Conservation (phyloP, 306 rosid species). For the Rosa lucieae region DNA sequence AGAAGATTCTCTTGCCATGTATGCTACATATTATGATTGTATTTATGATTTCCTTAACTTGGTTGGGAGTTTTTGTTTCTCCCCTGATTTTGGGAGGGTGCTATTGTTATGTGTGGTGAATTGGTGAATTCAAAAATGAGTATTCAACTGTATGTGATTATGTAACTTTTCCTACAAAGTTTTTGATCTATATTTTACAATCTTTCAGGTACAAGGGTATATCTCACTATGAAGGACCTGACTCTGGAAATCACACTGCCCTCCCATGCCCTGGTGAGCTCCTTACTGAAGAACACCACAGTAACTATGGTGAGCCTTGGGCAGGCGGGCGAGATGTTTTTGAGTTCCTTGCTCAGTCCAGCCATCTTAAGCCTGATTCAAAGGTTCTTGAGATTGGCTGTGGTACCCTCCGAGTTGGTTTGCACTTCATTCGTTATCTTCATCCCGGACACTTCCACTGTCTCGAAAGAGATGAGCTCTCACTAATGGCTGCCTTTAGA, state of each 20-base stretch:
- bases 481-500: slow-evolving; percentile 81
- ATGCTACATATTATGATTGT: not conserved
- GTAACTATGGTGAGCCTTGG: slow-evolving; percentile 97
- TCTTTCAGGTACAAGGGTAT: slow-evolving; percentile 71
- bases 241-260: slow-evolving; percentile 61
- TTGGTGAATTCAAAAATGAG: not conserved
- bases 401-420: slow-evolving; percentile 91
- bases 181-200: not conserved
- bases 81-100: not conserved
- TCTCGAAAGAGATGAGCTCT: slow-evolving; percentile 90
- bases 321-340: slow-evolving; percentile 92
- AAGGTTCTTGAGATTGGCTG: slow-evolving; percentile 85
- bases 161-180: not conserved
- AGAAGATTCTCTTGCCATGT: not conserved
- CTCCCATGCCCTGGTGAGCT: slow-evolving; percentile 90
- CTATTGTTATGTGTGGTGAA: not conserved
- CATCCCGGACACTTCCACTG: slow-evolving; percentile 70
- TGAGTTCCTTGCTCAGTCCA: slow-evolving; percentile 73
- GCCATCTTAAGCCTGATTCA: slow-evolving; percentile 55
- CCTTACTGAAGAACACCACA: slow-evolving; percentile 89
- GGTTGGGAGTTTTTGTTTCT: not conserved
- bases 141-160: not conserved
- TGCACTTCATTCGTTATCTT: slow-evolving; percentile 80
- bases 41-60: slow-evolving; percentile 11
- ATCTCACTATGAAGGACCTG: slow-evolving; percentile 75